Conservation (phyloP, 108 stramenopile species). For the Cyclotella choctawhatcheeana region DNA sequence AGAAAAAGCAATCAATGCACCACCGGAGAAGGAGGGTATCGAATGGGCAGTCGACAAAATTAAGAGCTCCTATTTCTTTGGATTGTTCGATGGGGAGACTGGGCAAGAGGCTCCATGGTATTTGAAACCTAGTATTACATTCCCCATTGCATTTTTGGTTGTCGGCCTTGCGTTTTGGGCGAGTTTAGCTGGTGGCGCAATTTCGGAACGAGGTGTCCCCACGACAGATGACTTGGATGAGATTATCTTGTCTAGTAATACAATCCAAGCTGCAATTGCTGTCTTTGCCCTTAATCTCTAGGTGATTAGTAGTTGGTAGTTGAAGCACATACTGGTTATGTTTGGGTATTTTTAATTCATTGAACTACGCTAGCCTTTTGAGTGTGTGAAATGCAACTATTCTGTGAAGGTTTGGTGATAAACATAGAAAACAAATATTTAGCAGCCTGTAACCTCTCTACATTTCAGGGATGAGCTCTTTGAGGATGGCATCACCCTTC, state of each 20-base stretch:
- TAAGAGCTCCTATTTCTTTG: constrained; percentile 91
- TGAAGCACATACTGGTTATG: too few species aligned
- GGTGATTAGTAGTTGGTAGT: background rate
- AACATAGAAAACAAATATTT: background rate
- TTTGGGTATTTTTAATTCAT: too few species aligned
- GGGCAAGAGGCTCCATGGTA: constrained; percentile 93
- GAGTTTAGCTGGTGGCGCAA: constrained; percentile 67
- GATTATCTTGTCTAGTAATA: constrained; percentile 59
- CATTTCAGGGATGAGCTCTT: constrained; percentile 39
- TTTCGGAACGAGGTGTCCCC: constrained; percentile 78
- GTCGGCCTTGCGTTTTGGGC: constrained; percentile 88
- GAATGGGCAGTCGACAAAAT: constrained; percentile 74
- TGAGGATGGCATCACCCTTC: constrained; percentile 41
- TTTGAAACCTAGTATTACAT: constrained; percentile 91
- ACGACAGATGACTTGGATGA: constrained; percentile 82
- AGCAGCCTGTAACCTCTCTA: background rate
- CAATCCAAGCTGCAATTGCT: constrained; percentile 16
- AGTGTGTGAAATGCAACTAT: too few species aligned
- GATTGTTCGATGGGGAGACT: constrained; percentile 93
- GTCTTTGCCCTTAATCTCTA: constrained; percentile 34
- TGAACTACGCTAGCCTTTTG: too few species aligned
- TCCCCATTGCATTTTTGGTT: constrained; percentile 89
- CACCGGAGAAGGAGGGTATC: constrained; percentile 68
- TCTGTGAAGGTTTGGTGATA: too few species aligned
- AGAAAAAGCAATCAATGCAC: constrained; percentile 52